Evolutionary conservation across 2,329 filamentous ascomycete species (phyloP), one percentile per base, ranked within the genome.

Genomic region (Fusarium sp.): DNA sequence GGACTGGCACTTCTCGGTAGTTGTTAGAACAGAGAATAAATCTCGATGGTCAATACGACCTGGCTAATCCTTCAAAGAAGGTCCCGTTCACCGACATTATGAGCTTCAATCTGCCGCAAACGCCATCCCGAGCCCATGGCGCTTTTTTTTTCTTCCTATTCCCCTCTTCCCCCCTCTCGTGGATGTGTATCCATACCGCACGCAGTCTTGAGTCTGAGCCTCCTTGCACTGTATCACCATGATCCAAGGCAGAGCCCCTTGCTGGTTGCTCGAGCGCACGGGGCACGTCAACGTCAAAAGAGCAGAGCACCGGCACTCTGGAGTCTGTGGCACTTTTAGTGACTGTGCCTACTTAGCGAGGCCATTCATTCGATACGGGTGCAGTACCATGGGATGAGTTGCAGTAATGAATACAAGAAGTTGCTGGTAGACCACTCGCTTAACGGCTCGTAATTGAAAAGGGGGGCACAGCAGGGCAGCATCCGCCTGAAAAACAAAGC

Each of bases 211-310:
- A 66, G 57, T 45, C 39, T 47, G 39, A 60, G 55, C 52, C 62
- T 56, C 54, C 54, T 49, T 47, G 47, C 35, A 25, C 45, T 18
- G 42, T 35, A 15, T 48, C 58, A 57, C 43, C 53, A 46, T 11
- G 29, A 31, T 25, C 59, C 64, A 67, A 67, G 65, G 64, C 64
- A 67, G 64, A 65, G 51, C 49, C 63, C 63, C 63, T 66, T 67
- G 58, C 41, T 48, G 9, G 10, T 25, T 25, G 25, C 25, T 40
- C 20, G 14, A 25, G 37, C 42, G 49, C 58, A 59, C 42, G 23
- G 51, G 27, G 50, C 40, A 60, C 37, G 35, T 13, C 25, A 25
- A 27, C 23, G 49, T 33, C 36, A 39, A 25, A 58, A 49, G 29
- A 61, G 56, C 49, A 49, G 29, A 61, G 56, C 49, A 65, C 55